A percentile compares a stretch with the other conserved stretches of the same genome.
These are phyloP conservation scores for Schizonepeta tenuifolia DNA, from an alignment of 257 asterid genomes.

Conservation along the genomic window DNA sequence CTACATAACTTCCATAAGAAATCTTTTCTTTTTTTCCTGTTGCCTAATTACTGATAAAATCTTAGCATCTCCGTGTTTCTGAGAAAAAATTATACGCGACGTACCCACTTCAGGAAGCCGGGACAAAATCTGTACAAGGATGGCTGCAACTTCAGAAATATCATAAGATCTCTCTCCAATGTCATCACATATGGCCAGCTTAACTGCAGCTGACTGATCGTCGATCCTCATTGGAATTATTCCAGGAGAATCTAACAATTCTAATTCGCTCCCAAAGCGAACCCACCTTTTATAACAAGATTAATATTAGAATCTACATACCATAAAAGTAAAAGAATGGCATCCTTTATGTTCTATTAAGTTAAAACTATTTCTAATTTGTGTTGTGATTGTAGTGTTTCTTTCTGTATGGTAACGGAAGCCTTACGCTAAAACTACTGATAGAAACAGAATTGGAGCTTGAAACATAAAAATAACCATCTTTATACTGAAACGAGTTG, in stretches of 20 bases:
- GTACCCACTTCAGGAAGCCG: conserved; percentile 77
- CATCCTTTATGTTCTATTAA: conserved; percentile 3
- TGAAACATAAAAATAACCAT: conserved; percentile 11
- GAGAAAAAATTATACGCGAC: conserved; percentile 28
- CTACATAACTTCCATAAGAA: neutral
- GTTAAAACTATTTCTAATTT: conserved; percentile 3
- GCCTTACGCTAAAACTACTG: conserved; percentile 17
- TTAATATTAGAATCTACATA: conserved; percentile 21
- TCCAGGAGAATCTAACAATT: conserved; percentile 94
- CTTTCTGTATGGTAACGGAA: conserved; percentile 1
- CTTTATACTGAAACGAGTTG: neutral
- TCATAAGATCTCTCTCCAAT: conserved; percentile 95
- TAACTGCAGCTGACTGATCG: conserved; percentile 88
- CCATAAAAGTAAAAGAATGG: neutral
- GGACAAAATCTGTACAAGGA: conserved; percentile 86
- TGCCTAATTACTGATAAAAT: neutral
- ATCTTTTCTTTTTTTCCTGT: neutral
- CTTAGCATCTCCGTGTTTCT: neutral
- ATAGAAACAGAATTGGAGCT: conserved; percentile 19
- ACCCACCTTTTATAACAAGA: conserved; percentile 72
- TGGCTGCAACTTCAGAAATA: conserved; percentile 76
- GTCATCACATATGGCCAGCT: conserved; percentile 96
- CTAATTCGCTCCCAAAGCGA: conserved; percentile 83
- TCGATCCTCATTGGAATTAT: conserved; percentile 93
- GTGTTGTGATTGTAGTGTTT: neutral